phyloP scores from a whole-genome alignment of 2,329 filamentous ascomycete species.

The Boeremia lycopersici region DNA sequence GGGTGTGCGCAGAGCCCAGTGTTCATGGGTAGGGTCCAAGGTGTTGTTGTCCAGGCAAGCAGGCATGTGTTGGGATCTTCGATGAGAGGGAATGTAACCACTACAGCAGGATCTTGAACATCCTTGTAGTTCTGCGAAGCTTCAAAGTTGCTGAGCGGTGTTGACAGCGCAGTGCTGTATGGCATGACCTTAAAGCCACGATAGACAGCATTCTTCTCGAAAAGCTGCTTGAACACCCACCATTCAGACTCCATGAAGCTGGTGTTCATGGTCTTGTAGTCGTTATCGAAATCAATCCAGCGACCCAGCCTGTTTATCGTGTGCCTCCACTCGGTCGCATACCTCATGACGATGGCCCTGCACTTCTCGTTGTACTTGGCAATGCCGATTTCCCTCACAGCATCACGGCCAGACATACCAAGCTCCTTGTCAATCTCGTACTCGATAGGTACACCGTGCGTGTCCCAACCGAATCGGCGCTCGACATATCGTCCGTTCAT shows the following conservation, averaged over 20 bases:
- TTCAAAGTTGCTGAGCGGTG: constrained; percentile 91
- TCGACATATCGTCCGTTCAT: constrained; percentile 96
- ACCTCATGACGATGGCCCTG: constrained; percentile 91
- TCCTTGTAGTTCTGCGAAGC: constrained; percentile 95
- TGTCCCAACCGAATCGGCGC: constrained; percentile 93
- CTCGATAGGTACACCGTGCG: constrained; percentile 92
- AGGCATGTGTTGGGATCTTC: constrained; percentile 76
- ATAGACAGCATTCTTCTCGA: constrained; percentile 88
- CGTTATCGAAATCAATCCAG: constrained; percentile 98
- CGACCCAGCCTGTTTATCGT: constrained; percentile 88
- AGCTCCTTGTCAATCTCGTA: constrained; percentile 98
- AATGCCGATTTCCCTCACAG: constrained; percentile 84
- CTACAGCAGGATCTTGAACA: constrained; percentile 86
- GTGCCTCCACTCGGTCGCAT: constrained; percentile 81
- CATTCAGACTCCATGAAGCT: constrained; percentile 94
- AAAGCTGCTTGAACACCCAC: constrained; percentile 96
- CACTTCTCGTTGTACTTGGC: constrained; percentile 92
- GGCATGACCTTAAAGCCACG: constrained; percentile 93
- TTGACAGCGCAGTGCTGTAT: constrained; percentile 88
- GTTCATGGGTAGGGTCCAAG: constrained; percentile 85
- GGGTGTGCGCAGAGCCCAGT: constrained; percentile 78
- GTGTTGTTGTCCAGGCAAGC: constrained; percentile 88
- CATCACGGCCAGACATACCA: constrained; percentile 84
- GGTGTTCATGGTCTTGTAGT: constrained; percentile 98
- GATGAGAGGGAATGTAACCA: constrained; percentile 84